These are phyloP conservation scores for Simmondsia chinensis DNA, from an alignment of 148 eudicot species.

Conservation along the genomic window DNA sequence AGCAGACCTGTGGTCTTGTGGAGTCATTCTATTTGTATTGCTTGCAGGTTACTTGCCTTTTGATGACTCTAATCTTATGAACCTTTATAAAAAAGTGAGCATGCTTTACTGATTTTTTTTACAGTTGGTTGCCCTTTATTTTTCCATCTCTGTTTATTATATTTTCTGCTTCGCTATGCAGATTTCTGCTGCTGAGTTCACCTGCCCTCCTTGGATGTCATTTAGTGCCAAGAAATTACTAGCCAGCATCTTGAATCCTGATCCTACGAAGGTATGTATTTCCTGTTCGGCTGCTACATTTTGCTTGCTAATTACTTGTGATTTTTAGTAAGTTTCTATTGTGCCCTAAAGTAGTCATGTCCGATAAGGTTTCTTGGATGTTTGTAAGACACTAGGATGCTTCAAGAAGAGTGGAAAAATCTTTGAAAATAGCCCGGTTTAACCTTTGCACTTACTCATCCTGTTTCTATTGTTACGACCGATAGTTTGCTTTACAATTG, in stretches of 20 bases:
- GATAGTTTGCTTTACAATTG: too few species aligned
- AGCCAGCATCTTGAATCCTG: constrained; percentile 73
- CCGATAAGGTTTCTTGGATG: too few species aligned
- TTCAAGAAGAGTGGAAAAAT: too few species aligned
- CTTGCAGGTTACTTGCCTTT: constrained; percentile 99
- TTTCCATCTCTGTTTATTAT: constrained; percentile 3
- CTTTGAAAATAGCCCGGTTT: too few species aligned
- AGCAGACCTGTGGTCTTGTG: constrained; percentile 98
- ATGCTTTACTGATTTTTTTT: constrained; percentile 12
- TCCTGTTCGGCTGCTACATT: too few species aligned
- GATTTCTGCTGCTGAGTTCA: constrained; percentile 87
- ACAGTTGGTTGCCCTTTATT: constrained; percentile 10
- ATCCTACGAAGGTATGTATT: constrained; percentile 64
- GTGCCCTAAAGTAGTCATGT: too few species aligned
- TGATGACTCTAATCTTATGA: constrained; percentile 89
- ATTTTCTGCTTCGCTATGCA: constrained; percentile 23
- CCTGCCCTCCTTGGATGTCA: constrained; percentile 93
- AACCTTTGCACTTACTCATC: too few species aligned
- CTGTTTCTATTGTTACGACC: too few species aligned
- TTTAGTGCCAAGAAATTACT: constrained; percentile 76
- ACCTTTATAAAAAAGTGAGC: constrained; percentile 92
- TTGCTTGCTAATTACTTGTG: too few species aligned
- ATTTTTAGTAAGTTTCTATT: too few species aligned
- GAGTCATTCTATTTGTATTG: constrained; percentile 91
- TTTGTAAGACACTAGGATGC: too few species aligned